Evolutionary conservation across 352 stramenopile genomes (phyloP).

Genomic region (Phytophthora palmivora): DNA sequence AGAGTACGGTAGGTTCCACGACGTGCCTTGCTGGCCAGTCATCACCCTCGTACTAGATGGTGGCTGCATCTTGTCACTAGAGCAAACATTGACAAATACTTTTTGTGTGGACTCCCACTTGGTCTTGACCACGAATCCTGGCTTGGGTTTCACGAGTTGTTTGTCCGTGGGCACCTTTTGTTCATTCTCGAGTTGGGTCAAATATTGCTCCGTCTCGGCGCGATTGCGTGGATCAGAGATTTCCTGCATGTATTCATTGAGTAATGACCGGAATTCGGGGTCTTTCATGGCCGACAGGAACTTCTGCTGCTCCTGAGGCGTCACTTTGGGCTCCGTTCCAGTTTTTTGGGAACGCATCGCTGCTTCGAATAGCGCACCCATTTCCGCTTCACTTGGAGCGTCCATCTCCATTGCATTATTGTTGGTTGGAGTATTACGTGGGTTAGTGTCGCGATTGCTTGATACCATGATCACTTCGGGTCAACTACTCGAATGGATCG

Average conservation of each 20-base stretch:
- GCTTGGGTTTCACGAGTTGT: slow-evolving; percentile 80
- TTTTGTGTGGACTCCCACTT: slow-evolving; percentile 65
- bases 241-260: slow-evolving; percentile 95
- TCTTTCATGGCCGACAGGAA: slow-evolving; percentile 93
- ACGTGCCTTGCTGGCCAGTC: slow-evolving; percentile 44
- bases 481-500: slow-evolving; percentile 16
- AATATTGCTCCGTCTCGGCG: slow-evolving; percentile 91
- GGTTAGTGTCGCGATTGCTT: background rate
- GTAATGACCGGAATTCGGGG: slow-evolving; percentile 90
- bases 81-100: slow-evolving; percentile 95
- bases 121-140: slow-evolving; percentile 94
- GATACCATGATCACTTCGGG: slow-evolving; percentile 18
- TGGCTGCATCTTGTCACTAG: slow-evolving; percentile 82
- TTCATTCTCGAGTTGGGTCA: slow-evolving; percentile 89
- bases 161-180: slow-evolving; percentile 90
- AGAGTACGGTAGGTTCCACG: slow-evolving; percentile 92
- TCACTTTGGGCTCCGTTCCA: slow-evolving; percentile 14
- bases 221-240: slow-evolving; percentile 91
- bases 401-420: slow-evolving; percentile 26
- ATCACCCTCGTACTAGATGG: slow-evolving; percentile 64
- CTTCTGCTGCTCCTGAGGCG: slow-evolving; percentile 68
- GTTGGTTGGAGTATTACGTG: background rate
- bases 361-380: slow-evolving; percentile 56
- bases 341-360: slow-evolving; percentile 43
- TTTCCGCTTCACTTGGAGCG: slow-evolving; percentile 47